Conservation (phyloP, 2,329 filamentous ascomycete species). For the Fusarium ambrosium region DNA sequence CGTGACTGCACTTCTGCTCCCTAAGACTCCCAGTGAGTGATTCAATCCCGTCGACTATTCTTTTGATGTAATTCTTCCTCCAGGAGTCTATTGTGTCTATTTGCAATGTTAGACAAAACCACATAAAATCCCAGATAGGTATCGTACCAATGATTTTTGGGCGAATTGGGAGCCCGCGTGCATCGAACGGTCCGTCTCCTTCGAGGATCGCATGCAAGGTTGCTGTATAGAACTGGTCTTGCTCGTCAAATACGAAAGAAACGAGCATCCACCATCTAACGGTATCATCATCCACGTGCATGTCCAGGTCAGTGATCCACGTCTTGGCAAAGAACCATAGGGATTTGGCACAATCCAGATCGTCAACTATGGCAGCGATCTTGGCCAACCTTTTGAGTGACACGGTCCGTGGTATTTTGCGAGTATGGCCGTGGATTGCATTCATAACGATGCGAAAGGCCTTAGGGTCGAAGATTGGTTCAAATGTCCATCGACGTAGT, state of each 20-base stretch:
- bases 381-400: not conserved
- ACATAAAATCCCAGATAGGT: not conserved
- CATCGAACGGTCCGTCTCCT: not conserved
- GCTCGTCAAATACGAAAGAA: not conserved
- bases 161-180: not conserved
- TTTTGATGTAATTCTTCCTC: not conserved
- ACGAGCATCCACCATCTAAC: not conserved
- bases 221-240: too few relatives aligned
- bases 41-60: not conserved
- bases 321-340: not conserved
- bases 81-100: not conserved
- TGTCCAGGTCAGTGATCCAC: not conserved
- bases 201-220: not conserved
- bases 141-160: not conserved
- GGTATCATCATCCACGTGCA: too few relatives aligned
- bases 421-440: not conserved
- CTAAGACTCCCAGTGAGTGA: not conserved
- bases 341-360: not conserved
- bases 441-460: not conserved
- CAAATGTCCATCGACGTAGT: slow-evolving; percentile 5
- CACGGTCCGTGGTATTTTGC: not conserved
- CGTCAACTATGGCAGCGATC: not conserved
- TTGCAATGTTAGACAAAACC: not conserved
- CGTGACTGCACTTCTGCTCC: not conserved
- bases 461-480: not conserved